Evolutionary conservation across 2,329 filamentous ascomycete genomes (phyloP).

Genomic region (Arthrocladium fulminans): DNA sequence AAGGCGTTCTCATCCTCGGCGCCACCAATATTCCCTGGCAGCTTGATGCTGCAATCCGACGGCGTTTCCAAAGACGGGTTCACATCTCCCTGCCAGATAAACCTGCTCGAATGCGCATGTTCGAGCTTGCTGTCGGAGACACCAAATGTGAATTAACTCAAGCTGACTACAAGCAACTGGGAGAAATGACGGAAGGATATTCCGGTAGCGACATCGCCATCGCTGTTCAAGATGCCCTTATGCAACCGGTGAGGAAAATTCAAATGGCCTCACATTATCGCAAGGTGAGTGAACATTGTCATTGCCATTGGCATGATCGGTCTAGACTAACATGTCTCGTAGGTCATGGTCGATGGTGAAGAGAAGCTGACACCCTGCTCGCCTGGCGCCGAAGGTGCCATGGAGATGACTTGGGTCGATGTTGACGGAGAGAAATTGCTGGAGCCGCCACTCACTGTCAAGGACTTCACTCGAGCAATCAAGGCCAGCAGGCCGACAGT

Average conservation of each 20-base stretch:
- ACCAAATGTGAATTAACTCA: conserved; percentile 77
- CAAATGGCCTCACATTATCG: conserved; percentile 98
- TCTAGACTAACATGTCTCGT: conserved; percentile 9
- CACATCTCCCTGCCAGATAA: conserved; percentile 89
- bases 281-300: conserved; percentile 48
- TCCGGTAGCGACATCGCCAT: conserved; percentile 94
- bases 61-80: conserved; percentile 90
- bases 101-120: conserved; percentile 85
- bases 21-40: conserved; percentile 99
- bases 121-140: conserved; percentile 85
- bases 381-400: conserved; percentile 73
- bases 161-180: conserved; percentile 71
- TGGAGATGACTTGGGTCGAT: conserved; percentile 90
- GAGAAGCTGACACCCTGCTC: conserved; percentile 73
- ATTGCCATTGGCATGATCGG: neutral
- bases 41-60: conserved; percentile 86
- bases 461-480: conserved; percentile 90
- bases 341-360: conserved; percentile 61
- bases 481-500: conserved; percentile 84
- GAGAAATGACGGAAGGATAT: conserved; percentile 80
- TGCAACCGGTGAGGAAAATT: conserved; percentile 96
- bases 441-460: conserved; percentile 75
- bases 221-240: conserved; percentile 88
- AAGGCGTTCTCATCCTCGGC: conserved; percentile 85
- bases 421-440: conserved; percentile 75